Percentiles rank a stretch among this genome's conserved stretches.
Evolutionary conservation across 2,329 filamentous ascomycete species (phyloP).

Genomic region (Leptographium radiaticola): DNA sequence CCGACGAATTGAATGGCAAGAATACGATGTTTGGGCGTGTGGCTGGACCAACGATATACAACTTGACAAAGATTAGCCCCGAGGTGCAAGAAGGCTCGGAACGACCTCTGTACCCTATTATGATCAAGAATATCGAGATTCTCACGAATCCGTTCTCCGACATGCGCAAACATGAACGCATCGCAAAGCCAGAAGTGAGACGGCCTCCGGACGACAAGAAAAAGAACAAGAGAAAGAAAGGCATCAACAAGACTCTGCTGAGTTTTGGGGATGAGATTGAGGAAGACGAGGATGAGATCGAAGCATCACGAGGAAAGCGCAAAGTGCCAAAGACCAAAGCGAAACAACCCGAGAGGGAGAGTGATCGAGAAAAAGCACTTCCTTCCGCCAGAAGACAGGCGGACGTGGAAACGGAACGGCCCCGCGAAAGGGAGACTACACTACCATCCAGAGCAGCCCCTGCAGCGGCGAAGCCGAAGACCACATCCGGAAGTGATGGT

Average conservation of each 20-base stretch:
- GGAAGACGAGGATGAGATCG: conserved; percentile 27
- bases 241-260: conserved; percentile 49
- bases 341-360: conserved; percentile 15
- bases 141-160: conserved; percentile 72
- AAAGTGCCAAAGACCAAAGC: conserved; percentile 16
- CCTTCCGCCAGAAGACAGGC: not conserved
- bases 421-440: conserved; percentile 5
- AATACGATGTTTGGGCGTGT: conserved; percentile 92
- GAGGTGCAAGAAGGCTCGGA: conserved; percentile 71
- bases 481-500: not conserved
- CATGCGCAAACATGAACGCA: conserved; percentile 57
- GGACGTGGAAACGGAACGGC: conserved; percentile 9
- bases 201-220: conserved; percentile 27
- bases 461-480: not conserved
- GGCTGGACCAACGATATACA: conserved; percentile 91
- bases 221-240: conserved; percentile 58
- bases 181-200: conserved; percentile 31
- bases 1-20: conserved; percentile 73
- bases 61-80: conserved; percentile 81
- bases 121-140: conserved; percentile 61
- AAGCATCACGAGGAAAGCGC: conserved; percentile 9
- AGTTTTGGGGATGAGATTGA: conserved; percentile 64
- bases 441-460: not conserved
- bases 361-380: not conserved
- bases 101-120: conserved; percentile 73